Evolutionary conservation across 1,284 basidiomycete species (phyloP), one percentile per base, ranked within the genome.

Genomic region (Calocybe gambosa): DNA sequence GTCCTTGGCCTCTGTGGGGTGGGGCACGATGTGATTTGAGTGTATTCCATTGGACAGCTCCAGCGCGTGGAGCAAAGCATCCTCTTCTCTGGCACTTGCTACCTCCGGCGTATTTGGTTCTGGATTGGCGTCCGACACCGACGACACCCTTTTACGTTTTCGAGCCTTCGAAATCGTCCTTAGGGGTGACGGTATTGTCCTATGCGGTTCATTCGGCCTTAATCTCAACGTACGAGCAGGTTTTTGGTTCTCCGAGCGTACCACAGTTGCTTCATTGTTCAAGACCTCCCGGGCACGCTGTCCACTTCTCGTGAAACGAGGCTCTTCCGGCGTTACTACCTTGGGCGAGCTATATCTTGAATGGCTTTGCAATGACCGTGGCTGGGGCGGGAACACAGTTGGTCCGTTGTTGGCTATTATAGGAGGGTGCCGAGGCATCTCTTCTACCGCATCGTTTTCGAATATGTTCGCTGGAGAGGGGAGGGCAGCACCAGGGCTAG

Each of bases 141-240:
- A 70, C 28, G 75, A 73, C 7, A 75, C 63, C 39, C 73, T 66
- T 50, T 68, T 63, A 43, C 76, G 71, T 60, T 78, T 78, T 41
- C 70, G 65, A 12, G 69, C 62, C 15, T 59, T 52, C 34, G 51
- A 44, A 16, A 41, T 29, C 36, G 50, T 36, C 21, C 50, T 20
- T 39, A 49, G 50, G 41, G 50, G 50, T 9, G 56, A 49, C 18
- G 42, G 50, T 40, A 50, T 45, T 50, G 54, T 54, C 39, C 50
- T 56, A 39, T 52, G 53, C 28, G 47, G 43, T 23, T 59, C 60
- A 43, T 53, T 54, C 16, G 66, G 60, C 42, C 63, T 57, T 9
- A 71, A 60, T 20, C 66, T 58, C 42, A 67, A 49, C 42, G 53
- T 52, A 41, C 65, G 56, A 26, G 52, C 56, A 36, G 51, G 50